Evolutionary conservation across 305 asterid species (phyloP).

Genomic region (Rubia balearica): DNA sequence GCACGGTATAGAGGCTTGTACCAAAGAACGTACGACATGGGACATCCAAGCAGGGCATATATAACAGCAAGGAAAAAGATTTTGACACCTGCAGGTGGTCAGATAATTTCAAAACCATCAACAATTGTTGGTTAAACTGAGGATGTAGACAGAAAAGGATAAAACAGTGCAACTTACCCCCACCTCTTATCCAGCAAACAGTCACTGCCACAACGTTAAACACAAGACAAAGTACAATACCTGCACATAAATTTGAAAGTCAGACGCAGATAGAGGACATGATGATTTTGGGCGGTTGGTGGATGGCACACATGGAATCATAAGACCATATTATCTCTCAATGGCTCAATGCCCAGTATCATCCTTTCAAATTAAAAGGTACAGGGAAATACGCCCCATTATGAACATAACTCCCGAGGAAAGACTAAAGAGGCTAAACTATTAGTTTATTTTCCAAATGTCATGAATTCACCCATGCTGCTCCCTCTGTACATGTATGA

Average conservation of each 20-base stretch:
- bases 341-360: neutral
- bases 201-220: slow-evolving; percentile 86
- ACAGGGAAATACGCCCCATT: neutral
- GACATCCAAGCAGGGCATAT: slow-evolving; percentile 82
- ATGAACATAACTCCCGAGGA: neutral
- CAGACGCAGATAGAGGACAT: neutral
- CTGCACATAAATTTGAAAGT: slow-evolving; percentile 34
- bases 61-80: slow-evolving; percentile 84
- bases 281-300: neutral
- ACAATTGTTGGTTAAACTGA: slow-evolving; percentile 7
- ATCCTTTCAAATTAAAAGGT: neutral
- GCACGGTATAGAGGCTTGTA: slow-evolving; percentile 97
- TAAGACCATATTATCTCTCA: neutral
- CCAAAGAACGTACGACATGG: slow-evolving; percentile 89
- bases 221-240: slow-evolving; percentile 83
- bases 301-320: neutral
- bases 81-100: slow-evolving; percentile 63
- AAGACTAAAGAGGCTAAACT: neutral
- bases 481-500: neutral
- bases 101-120: slow-evolving; percentile 18
- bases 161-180: slow-evolving; percentile 52
- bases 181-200: slow-evolving; percentile 89
- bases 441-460: neutral
- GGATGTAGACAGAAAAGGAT: slow-evolving; percentile 1
- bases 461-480: neutral